Percentiles rank a stretch among this genome's conserved stretches.
These are phyloP conservation scores for Blastocystis sp. DNA, from an alignment of 352 stramenopile species.

Conservation along the genomic window DNA sequence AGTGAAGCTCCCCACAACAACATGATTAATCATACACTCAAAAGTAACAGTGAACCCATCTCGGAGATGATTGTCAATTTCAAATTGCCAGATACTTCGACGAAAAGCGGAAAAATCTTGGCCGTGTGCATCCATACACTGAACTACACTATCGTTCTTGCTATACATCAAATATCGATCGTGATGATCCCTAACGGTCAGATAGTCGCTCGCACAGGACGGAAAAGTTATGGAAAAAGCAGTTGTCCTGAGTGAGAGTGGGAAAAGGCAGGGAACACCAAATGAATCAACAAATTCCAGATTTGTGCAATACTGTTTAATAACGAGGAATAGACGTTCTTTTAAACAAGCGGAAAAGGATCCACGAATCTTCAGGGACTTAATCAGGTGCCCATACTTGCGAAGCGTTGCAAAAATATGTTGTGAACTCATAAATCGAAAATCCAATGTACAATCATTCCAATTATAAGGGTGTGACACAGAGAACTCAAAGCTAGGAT, in stretches of 20 bases:
- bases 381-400: conserved; percentile 8
- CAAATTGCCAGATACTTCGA: conserved; percentile 54
- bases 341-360: neutral
- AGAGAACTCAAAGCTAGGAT: neutral
- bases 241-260: neutral
- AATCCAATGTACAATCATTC: conserved; percentile 15
- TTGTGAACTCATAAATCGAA: neutral
- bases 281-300: conserved; percentile 15
- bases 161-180: conserved; percentile 24
- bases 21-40: conserved; percentile 10
- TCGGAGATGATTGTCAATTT: conserved; percentile 18
- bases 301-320: conserved; percentile 14
- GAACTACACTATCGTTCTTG: neutral
- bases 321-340: neutral
- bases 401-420: neutral
- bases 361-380: neutral
- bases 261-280: neutral
- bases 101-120: conserved; percentile 29
- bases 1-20: conserved; percentile 3
- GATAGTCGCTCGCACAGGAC: neutral
- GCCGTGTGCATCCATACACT: neutral
- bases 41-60: neutral
- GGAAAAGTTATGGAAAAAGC: conserved; percentile 63
- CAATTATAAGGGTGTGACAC: neutral
- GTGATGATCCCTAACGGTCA: neutral